A percentile compares a stretch with the other conserved stretches of the same genome.
These are phyloP conservation scores for Lactarius evosmus DNA, from an alignment of 768 basidiomycete species.

Conservation along the genomic window DNA sequence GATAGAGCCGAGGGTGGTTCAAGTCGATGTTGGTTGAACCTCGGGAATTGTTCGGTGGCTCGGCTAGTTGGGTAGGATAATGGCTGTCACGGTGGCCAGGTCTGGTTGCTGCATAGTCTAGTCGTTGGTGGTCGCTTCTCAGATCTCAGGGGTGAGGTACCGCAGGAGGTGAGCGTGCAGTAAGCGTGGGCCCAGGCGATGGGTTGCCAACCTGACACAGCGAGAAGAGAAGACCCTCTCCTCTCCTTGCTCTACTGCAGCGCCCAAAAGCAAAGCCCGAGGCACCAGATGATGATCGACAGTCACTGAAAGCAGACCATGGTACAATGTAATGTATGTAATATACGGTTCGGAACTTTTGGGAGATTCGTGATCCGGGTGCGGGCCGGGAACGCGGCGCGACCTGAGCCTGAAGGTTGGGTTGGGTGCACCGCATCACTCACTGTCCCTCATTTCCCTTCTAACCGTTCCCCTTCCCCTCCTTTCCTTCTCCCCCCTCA, in stretches of 20 bases:
- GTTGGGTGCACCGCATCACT: neutral
- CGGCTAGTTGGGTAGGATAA: neutral
- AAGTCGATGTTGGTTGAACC: neutral
- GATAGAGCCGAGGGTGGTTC: neutral
- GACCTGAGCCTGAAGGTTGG: neutral
- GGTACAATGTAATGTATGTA: too few relatives aligned
- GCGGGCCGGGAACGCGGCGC: conserved; percentile 2
- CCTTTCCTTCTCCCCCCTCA: neutral
- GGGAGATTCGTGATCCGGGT: neutral
- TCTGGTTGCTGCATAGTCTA: neutral
- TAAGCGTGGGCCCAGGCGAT: neutral
- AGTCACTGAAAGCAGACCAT: neutral
- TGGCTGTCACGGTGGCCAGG: neutral
- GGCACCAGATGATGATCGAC: neutral
- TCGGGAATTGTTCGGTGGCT: neutral
- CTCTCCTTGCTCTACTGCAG: neutral
- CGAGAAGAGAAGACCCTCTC: neutral
- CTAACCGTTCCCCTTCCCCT: neutral
- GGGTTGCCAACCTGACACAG: too few relatives aligned
- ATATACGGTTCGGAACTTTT: neutral
- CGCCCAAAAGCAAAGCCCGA: neutral
- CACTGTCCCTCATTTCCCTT: neutral
- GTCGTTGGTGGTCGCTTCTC: too few relatives aligned
- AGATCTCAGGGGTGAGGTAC: too few relatives aligned
- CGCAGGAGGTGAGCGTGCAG: too few relatives aligned